Conservation (phyloP, 2,329 filamentous ascomycete genomes). For the Colletotrichum sidae region DNA sequence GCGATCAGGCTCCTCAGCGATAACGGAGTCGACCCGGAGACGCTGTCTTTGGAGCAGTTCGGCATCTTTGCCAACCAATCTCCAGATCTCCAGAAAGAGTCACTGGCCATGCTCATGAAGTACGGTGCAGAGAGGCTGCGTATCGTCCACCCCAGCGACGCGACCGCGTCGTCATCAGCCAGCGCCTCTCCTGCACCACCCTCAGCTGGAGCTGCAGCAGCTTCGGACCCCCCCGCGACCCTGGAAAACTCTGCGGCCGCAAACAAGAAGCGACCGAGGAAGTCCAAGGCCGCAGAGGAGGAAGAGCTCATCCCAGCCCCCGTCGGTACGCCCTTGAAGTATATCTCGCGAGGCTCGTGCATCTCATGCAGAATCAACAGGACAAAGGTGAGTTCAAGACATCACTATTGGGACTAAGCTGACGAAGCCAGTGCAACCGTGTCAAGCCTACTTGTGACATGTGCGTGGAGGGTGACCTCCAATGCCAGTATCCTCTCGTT, state of each 20-base stretch:
- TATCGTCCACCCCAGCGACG: conserved; percentile 64
- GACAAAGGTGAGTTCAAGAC: conserved; percentile 49
- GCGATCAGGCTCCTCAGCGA: conserved; percentile 60
- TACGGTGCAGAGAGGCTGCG: conserved; percentile 68
- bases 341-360: conserved; percentile 49
- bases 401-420: conserved; percentile 17
- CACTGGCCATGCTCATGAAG: conserved; percentile 65
- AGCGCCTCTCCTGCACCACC: conserved; percentile 39
- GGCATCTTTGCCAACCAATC: conserved; percentile 71
- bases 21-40: conserved; percentile 62
- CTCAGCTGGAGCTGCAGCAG: conserved; percentile 18
- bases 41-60: conserved; percentile 67
- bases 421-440: conserved; percentile 52
- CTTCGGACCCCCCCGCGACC: conserved; percentile 34
- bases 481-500: conserved; percentile 54
- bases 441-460: conserved; percentile 53
- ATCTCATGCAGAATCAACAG: conserved; percentile 51
- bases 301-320: conserved; percentile 15
- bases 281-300: conserved; percentile 25
- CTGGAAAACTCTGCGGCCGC: conserved; percentile 21
- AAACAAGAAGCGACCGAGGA: conserved; percentile 34
- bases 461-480: conserved; percentile 46
- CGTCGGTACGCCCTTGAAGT: conserved; percentile 18
- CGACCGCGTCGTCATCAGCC: conserved; percentile 43
- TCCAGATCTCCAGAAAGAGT: conserved; percentile 65